Base-by-base conservation (phyloP, 2,329 filamentous ascomycete genomes). In the Fusarium chuoi region DNA sequence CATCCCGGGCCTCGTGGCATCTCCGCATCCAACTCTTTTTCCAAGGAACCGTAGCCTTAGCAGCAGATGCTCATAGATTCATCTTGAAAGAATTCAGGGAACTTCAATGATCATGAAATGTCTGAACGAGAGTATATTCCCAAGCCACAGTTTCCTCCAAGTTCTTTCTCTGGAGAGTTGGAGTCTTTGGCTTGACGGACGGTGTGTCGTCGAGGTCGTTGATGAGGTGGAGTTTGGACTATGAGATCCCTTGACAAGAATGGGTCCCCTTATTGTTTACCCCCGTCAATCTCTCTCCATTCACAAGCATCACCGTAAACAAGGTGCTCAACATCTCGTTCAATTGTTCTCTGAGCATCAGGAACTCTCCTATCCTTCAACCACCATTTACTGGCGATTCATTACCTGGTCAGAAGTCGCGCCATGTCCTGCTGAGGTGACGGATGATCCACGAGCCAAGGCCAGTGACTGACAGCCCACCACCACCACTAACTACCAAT, bases 1-100 rank as follows among this genome's bases (percentile, higher is more conserved):
- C 71, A 74, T 74, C 71, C 64, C 46, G 59, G 64, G 67, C 71
- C 71, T 74, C 71, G 71, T 74, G 71, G 71, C 71, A 74, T 65
- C 70, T 73, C 70, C 65, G 61, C 61, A 73, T 71, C 71, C 70
- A 73, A 73, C 62, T 55, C 62, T 70, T 38, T 69, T 55, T 35
- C 49, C 58, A 68, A 70, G 30, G 59, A 65, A 70, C 58, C 20
- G 55, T 67, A 52, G 62, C 28, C 36, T n/a, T 22, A 65, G 36
- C 30, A 57, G 39, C 5, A 56, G 24, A 28, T 28, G 24, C 15
- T 55, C 51, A 28, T 28, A 28, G 4, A 24, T 35, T 15, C 30
- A 20, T 7, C 14, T 33, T n/a, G n/a, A 35, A 35, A 7, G n/a
- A 35, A 7, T 14, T 10, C 12, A 15, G n/a, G 12, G n/a, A 35